Evolutionary conservation across 371 early-diverging fungal genomes (phyloP).

Genomic region (Zancudomyces culisetae): DNA sequence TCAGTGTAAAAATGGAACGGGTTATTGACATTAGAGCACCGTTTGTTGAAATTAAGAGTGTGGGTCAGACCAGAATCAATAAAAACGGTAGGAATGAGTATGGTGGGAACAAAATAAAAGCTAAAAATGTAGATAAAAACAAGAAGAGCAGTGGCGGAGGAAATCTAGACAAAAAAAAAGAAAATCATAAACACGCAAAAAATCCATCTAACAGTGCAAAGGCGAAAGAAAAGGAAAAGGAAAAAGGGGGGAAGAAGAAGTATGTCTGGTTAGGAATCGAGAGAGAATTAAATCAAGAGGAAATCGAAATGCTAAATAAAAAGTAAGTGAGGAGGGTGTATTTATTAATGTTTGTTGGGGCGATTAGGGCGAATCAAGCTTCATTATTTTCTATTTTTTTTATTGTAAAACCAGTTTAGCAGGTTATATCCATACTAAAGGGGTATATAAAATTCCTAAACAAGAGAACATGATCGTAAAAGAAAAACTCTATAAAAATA

Average conservation of each 20-base stretch:
- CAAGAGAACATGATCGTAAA: no score
- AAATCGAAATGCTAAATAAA: not conserved
- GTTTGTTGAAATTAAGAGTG: not conserved
- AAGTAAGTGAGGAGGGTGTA: not conserved
- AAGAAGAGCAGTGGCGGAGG: not conserved
- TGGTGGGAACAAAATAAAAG: not conserved
- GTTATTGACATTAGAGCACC: not conserved
- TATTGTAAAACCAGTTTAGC: not conserved
- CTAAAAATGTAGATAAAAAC: no score
- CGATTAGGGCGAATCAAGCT: no score
- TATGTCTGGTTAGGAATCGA: not conserved
- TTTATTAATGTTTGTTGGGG: not conserved
- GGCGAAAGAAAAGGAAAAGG: not conserved
- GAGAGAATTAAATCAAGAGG: not conserved
- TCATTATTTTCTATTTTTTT: not conserved
- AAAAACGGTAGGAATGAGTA: not conserved
- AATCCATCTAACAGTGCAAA: not conserved
- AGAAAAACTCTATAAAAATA: no score
- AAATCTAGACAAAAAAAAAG: not conserved
- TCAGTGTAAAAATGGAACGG: not conserved
- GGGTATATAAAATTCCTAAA: not conserved
- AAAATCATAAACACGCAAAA: not conserved
- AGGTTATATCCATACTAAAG: not conserved
- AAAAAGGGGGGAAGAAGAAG: not conserved
- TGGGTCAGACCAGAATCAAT: not conserved